Percentiles rank a stretch among this genome's conserved stretches.
These are phyloP conservation scores for Suhomyces ambrosiae DNA, from an alignment of 1,139 yeast species.

Conservation along the genomic window DNA sequence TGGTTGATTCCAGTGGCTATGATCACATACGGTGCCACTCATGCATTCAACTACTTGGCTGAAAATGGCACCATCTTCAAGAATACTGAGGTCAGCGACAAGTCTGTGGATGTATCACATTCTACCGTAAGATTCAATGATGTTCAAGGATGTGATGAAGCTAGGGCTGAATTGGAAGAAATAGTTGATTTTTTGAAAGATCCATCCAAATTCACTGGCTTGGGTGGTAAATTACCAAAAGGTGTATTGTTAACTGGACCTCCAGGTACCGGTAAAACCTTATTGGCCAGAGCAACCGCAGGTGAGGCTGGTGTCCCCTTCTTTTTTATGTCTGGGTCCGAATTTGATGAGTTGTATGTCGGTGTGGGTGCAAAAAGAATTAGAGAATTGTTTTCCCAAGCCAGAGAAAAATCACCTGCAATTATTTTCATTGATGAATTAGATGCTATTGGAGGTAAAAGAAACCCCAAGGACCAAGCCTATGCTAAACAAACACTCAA, in stretches of 20 bases:
- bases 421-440: slow-evolving; percentile 94
- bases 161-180: slow-evolving; percentile 94
- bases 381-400: slow-evolving; percentile 89
- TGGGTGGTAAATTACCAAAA: slow-evolving; percentile 96
- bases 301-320: slow-evolving; percentile 99
- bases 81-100: slow-evolving; percentile 72
- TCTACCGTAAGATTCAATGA: slow-evolving; percentile 88
- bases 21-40: slow-evolving; percentile 71
- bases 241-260: slow-evolving; percentile 98
- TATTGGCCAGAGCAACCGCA: slow-evolving; percentile 96
- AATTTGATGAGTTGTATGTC: slow-evolving; percentile 95
- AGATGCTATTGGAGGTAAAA: slow-evolving; percentile 97
- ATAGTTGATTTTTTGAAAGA: slow-evolving; percentile 95
- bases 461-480: slow-evolving; percentile 97
- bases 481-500: slow-evolving; percentile 96
- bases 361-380: slow-evolving; percentile 99
- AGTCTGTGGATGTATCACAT: slow-evolving; percentile 79
- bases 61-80: slow-evolving; percentile 86
- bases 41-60: slow-evolving; percentile 72
- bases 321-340: slow-evolving; percentile 97
- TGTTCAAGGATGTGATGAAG: slow-evolving; percentile 98
- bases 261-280: slow-evolving; percentile 99
- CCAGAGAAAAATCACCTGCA: slow-evolving; percentile 95
- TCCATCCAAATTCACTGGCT: slow-evolving; percentile 92
- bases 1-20: slow-evolving; percentile 85